These are phyloP conservation scores for Suhomyces sp. DNA, from an alignment of 805 yeast species.

Conservation along the genomic window DNA sequence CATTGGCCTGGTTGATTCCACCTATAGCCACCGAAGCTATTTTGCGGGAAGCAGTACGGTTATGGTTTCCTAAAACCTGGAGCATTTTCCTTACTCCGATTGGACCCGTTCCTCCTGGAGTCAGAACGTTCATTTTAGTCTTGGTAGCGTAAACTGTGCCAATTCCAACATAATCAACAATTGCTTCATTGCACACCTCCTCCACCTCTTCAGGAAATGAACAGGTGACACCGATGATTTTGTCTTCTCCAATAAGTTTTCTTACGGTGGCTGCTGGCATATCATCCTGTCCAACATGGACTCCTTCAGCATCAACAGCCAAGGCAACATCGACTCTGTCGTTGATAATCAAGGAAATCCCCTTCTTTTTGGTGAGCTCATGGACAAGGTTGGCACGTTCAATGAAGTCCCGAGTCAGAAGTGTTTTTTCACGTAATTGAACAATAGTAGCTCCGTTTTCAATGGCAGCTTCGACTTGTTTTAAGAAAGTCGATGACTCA, in stretches of 20 bases:
- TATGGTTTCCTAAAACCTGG: conserved; percentile 36
- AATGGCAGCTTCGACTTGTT: conserved; percentile 64
- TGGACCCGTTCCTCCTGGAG: conserved; percentile 58
- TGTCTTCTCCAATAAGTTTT: conserved; percentile 64
- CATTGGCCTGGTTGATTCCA: conserved; percentile 67
- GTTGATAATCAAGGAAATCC: conserved; percentile 78
- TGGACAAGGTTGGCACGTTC: conserved; percentile 61
- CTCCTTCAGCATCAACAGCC: conserved; percentile 87
- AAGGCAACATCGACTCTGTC: conserved; percentile 87
- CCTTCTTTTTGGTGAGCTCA: conserved; percentile 53
- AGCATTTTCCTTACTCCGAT: conserved; percentile 60
- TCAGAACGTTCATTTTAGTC: conserved; percentile 60
- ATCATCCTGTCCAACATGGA: conserved; percentile 92
- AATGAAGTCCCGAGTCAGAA: conserved; percentile 68
- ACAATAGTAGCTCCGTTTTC: conserved; percentile 75
- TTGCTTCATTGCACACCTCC: conserved; percentile 46
- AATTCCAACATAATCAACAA: conserved; percentile 80
- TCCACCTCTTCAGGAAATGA: conserved; percentile 56
- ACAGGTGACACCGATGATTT: conserved; percentile 79
- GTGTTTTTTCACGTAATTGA: conserved; percentile 77
- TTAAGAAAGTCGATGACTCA: conserved; percentile 42
- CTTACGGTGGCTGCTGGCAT: conserved; percentile 65
- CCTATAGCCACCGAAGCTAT: conserved; percentile 77
- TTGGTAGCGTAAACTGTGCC: conserved; percentile 75
- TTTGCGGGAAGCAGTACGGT: conserved; percentile 26